These are phyloP conservation scores for Micractinium conductrix DNA, from an alignment of 139 green algal genomes.

Conservation along the genomic window DNA sequence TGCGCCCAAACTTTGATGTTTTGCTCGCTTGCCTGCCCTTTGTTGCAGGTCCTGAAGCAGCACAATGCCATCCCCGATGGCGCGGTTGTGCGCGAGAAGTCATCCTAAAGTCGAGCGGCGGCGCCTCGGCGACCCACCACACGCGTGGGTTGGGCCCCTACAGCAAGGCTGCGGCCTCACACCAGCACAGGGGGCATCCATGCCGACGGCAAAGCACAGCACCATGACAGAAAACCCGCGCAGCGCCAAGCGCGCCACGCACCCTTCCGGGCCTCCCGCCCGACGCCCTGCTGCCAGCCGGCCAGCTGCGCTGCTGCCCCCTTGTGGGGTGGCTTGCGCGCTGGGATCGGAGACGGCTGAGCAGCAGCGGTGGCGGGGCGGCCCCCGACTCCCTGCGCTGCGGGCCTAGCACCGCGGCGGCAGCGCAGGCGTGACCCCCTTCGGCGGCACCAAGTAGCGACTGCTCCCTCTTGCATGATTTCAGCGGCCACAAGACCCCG, in stretches of 20 bases:
- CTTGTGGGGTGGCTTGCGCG: too few species aligned
- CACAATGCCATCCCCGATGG: constrained; percentile 77
- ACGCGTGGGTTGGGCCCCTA: too few species aligned
- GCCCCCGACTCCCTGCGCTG: constrained; percentile 12
- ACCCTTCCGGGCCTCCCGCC: not conserved
- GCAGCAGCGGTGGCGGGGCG: not conserved
- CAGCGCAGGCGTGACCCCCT: not conserved
- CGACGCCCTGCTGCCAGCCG: not conserved
- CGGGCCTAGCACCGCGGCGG: constrained; percentile 20
- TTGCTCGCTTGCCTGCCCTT: not conserved
- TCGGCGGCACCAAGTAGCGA: not conserved
- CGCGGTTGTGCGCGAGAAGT: constrained; percentile 26
- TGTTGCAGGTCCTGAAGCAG: constrained; percentile 70
- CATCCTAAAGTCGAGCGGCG: too few species aligned
- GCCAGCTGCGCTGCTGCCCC: not conserved
- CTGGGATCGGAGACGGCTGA: constrained; percentile 34
- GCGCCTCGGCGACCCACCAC: too few species aligned
- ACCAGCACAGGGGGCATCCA: too few species aligned
- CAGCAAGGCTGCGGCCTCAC: too few species aligned
- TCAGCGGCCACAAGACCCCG: not conserved
- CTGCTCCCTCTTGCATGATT: not conserved
- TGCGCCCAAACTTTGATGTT: too few species aligned
- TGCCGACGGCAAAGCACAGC: not conserved
- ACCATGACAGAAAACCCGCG: not conserved
- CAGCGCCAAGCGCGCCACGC: too few species aligned